phyloP scores from a whole-genome alignment of 75 land plant genomes.

The Cupressus sempervirens region DNA sequence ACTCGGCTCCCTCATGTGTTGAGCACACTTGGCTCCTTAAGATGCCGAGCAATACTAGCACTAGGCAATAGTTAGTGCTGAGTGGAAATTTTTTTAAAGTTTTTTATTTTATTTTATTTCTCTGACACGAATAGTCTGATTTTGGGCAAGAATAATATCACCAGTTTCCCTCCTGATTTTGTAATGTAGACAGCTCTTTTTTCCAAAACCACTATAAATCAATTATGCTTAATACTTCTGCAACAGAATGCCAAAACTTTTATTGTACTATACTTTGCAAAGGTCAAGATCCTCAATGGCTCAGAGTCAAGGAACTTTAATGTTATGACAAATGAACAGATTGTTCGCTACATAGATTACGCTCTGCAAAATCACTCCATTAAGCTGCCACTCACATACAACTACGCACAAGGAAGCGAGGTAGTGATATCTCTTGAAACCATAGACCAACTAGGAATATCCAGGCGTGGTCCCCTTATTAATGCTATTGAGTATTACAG shows the following conservation, averaged over 20 bases:
- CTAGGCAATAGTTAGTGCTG: too few species aligned
- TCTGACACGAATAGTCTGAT: neutral
- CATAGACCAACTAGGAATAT: too few species aligned
- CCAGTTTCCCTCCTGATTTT: neutral
- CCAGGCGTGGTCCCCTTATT: too few species aligned
- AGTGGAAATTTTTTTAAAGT: too few species aligned
- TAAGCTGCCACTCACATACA: too few species aligned
- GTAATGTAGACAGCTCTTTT: neutral
- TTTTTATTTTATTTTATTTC: too few species aligned
- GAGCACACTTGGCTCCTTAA: too few species aligned
- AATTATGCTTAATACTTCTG: neutral
- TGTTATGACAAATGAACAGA: neutral
- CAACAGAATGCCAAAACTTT: neutral
- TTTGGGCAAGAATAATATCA: too few species aligned
- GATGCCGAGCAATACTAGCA: too few species aligned
- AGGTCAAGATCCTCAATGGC: neutral
- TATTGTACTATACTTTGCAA: neutral
- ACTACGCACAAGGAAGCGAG: too few species aligned
- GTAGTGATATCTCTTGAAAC: neutral
- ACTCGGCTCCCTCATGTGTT: too few species aligned
- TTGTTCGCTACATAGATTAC: neutral
- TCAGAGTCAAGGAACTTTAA: neutral
- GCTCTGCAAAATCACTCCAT: too few species aligned
- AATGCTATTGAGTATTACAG: neutral
- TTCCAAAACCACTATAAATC: neutral